phyloP scores from a whole-genome alignment of 1,139 yeast species.

The Pichia sp. region DNA sequence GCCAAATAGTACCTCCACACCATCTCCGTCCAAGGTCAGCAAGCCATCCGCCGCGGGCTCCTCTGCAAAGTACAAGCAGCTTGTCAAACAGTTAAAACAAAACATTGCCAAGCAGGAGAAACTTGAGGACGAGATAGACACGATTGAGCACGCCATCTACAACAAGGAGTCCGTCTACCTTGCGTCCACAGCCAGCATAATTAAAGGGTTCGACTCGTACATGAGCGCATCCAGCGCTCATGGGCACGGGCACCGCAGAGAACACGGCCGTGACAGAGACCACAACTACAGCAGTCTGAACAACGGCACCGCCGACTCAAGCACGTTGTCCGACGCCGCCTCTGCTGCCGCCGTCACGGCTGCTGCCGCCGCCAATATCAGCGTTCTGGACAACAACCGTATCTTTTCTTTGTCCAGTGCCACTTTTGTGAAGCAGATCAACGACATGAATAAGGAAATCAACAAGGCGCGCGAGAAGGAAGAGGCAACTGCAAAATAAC shows the following conservation, averaged over 20 bases:
- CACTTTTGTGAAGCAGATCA: slow-evolving; percentile 11
- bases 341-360: slow-evolving; percentile 1
- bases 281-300: slow-evolving; percentile 5
- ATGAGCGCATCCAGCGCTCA: slow-evolving; percentile 6
- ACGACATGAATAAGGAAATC: slow-evolving; percentile 2
- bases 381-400: slow-evolving; percentile 2
- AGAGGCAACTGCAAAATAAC: background rate
- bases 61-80: slow-evolving; percentile 55
- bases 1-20: background rate
- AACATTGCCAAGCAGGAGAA: slow-evolving; percentile 61
- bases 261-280: slow-evolving; percentile 5
- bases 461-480: background rate
- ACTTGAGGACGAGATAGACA: slow-evolving; percentile 57
- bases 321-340: background rate
- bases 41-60: slow-evolving; percentile 17
- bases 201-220: slow-evolving; percentile 70
- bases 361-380: slow-evolving; percentile 6
- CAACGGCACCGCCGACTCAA: slow-evolving; percentile 6
- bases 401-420: slow-evolving; percentile 15
- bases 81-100: slow-evolving; percentile 64
- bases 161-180: slow-evolving; percentile 77
- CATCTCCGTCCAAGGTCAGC: background rate
- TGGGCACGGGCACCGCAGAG: background rate
- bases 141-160: slow-evolving; percentile 73
- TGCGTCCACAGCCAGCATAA: slow-evolving; percentile 76